Base-by-base conservation (phyloP, 2,329 filamentous ascomycete genomes). In the Paecilomyces sp. region DNA sequence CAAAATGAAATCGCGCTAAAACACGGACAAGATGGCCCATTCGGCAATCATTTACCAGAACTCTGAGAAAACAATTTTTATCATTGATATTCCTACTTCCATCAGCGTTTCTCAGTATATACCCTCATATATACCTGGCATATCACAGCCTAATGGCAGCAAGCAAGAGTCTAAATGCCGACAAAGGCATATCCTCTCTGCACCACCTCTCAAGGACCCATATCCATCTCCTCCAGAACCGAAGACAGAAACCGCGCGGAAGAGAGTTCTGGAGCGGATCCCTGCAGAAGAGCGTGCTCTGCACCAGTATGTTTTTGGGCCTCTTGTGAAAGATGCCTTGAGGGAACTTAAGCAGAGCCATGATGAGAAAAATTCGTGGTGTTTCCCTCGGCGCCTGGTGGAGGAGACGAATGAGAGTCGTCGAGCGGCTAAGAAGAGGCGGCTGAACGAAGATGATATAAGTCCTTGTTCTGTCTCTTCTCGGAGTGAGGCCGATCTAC, bases 1-100 rank as follows among this genome's bases (percentile, higher is more conserved):
- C 8, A 18, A 22, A 15, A 18, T 5, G 50, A 53, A 8, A 11
- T 18, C 18, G 22, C 6, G 25, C 6, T 28, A 24, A 47, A 8
- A 15, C 3, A 22, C 24, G 2, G 22, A 15, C n/a, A 24, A 2
- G 13, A 53, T 24, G 3, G 22, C 22, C 24, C 24, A 28, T 3
- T 53, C 51, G 7, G 51, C 51, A 22, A 79, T 86, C 47, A 72
- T 87, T 52, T 85, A 82, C 68, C 77, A 81, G 60, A 83, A 81
- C 61, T 56, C 66, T 1, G 66, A 74, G 3, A 60, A 70, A 7
- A 79, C 77, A 4, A 66, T 82, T 33, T 79, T 79, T 15, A 70
- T 88, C 22, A 65, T 88, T 31, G 85, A 88, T 65, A 81, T 86
- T 9, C 85, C 85, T 1, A 69, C 68, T 4, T 87, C 85, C 0